These are phyloP conservation scores for Dalechampia spathulata DNA, from an alignment of 441 rosid species.

Conservation along the genomic window DNA sequence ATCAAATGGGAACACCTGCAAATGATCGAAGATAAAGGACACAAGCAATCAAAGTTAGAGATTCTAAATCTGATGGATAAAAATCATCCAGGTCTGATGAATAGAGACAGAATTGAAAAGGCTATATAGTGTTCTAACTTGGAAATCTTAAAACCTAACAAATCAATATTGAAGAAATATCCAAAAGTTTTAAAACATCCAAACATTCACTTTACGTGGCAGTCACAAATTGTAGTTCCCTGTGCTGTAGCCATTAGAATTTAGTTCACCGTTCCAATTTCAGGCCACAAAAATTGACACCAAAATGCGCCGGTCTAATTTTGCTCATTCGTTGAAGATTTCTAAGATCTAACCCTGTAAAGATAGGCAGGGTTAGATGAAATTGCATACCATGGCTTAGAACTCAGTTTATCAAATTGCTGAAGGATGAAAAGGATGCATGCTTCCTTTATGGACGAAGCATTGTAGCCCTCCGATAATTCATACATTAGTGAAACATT, in stretches of 20 bases:
- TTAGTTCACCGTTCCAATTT: not conserved
- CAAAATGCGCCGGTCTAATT: not conserved
- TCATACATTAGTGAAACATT: constrained; percentile 89
- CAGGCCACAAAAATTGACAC: not conserved
- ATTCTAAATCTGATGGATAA: too few relatives aligned
- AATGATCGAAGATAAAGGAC: not conserved
- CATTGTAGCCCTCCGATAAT: constrained; percentile 85
- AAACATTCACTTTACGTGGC: too few relatives aligned
- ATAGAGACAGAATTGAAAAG: not conserved
- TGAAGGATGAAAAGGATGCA: constrained; percentile 78
- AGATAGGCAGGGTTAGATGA: not conserved
- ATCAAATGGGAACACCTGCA: constrained; percentile 76
- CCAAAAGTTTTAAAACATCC: too few relatives aligned
- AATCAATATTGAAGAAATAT: too few relatives aligned
- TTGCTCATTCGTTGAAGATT: not conserved
- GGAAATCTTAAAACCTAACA: too few relatives aligned
- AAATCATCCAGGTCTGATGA: too few relatives aligned
- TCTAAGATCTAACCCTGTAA: not conserved
- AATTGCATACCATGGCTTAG: constrained; percentile 60
- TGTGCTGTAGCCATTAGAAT: not conserved
- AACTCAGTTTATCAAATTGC: constrained; percentile 64
- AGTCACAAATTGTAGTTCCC: too few relatives aligned
- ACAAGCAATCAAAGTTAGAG: not conserved
- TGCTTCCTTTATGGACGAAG: constrained; percentile 72
- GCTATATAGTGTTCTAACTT: too few relatives aligned